Evolutionary conservation across 768 basidiomycete species (phyloP), one percentile per base, ranked within the genome.

Genomic region (Piloderma croceum): DNA sequence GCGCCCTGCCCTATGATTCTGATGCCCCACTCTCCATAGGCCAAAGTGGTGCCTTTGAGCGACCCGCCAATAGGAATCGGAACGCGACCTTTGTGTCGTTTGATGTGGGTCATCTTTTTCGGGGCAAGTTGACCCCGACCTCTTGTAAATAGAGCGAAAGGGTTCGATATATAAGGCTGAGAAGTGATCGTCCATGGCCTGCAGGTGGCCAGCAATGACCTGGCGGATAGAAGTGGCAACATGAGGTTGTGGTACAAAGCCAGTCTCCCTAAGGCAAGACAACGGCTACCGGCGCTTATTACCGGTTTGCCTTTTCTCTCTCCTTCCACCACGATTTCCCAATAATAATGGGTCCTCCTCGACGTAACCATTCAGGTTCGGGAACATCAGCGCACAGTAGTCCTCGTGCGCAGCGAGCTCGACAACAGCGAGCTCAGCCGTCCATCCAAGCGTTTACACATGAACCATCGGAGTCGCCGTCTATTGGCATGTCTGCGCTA

Each of bases 11-110:
- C 84, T 51, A 87, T 86, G 34, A 96, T 85, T 39, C 94, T 67
- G 34, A 98, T 76, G 7, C 96, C 96, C 76, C 82, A 99, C 6
- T 93, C 84, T 27, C 93, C 96, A 51, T 79, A 89, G 10, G 89
- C 81, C 29, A 98, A 77, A 2, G 90, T 90, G 4, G 96, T 93
- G 17, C 94, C 96, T 57, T 90, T 88, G 10, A 79, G 87, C 13
- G 90, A 92, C 10, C 96, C 96, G 39, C 94, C 96, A 22, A 63
- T 80, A 2, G 89, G 89, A 37, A 93, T 77, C 6, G 88, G 87
- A 32, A 90, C 73, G 33, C 82, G 74, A 38, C 92, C 93, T 60
- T 96, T 96, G 66, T 94, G 91, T 9, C 89, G 78, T 61, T 88
- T 90, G 51, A 86, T 69, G 57, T 88, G 82, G 61, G 90, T 83